Conservation (phyloP, 495 filamentous ascomycete genomes). For the Lasiosphaeris hirsuta region DNA sequence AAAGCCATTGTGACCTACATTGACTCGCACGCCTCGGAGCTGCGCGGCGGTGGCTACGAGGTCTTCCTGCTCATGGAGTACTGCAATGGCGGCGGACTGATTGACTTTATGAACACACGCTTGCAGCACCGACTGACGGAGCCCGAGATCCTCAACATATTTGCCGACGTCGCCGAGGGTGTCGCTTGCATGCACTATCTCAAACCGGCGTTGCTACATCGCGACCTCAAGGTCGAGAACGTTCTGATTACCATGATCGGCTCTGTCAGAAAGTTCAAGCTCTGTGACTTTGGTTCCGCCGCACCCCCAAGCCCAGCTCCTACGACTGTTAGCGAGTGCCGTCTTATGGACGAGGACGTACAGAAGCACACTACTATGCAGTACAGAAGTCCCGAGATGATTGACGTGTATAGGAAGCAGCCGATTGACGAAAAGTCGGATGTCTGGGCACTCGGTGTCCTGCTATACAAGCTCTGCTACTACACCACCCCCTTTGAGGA, state of each 20-base stretch:
- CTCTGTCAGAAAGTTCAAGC: constrained; percentile 69
- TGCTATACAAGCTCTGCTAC: constrained; percentile 98
- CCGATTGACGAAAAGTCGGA: constrained; percentile 99
- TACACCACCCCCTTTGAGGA: constrained; percentile 99
- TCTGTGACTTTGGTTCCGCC: constrained; percentile 96
- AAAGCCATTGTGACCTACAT: constrained; percentile 95
- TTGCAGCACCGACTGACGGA: constrained; percentile 95
- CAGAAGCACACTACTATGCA: constrained; percentile 96
- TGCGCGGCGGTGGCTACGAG: constrained; percentile 86
- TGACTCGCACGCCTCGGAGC: constrained; percentile 93
- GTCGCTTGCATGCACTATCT: constrained; percentile 99
- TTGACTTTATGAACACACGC: constrained; percentile 99
- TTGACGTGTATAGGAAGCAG: constrained; percentile 93
- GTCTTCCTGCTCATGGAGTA: constrained; percentile 99
- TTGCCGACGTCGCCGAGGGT: constrained; percentile 90
- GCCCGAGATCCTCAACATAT: constrained; percentile 95
- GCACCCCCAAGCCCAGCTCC: constrained; percentile 81
- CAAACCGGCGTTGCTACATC: constrained; percentile 86
- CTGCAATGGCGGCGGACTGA: constrained; percentile 79
- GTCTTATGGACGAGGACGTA: constrained; percentile 92
- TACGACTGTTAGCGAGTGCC: constrained; percentile 78
- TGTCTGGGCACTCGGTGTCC: constrained; percentile 94
- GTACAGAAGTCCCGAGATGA: constrained; percentile 97
- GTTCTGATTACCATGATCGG: constrained; percentile 77
- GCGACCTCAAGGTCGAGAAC: constrained; percentile 97